Evolutionary conservation across 306 rosid species (phyloP).

Genomic region (Myrica gale): DNA sequence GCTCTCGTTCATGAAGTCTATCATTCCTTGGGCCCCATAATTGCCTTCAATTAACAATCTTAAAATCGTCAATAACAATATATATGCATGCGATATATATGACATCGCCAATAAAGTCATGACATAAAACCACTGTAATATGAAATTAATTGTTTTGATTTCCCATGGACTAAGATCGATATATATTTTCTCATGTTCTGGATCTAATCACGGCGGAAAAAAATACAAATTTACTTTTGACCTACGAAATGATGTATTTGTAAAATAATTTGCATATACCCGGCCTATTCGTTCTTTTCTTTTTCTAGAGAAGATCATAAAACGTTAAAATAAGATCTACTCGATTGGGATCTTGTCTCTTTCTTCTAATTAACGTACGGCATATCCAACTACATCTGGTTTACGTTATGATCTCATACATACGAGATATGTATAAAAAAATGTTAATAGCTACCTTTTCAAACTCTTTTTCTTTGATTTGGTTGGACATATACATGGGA

Average conservation of each 20-base stretch:
- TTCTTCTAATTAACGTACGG: background rate
- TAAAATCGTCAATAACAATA: background rate
- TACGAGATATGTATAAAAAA: background rate
- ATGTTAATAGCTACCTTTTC: background rate
- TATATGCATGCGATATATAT: background rate
- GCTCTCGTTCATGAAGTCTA: conserved; percentile 98
- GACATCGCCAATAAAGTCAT: background rate
- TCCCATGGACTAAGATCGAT: background rate
- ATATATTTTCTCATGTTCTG: background rate
- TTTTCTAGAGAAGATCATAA: background rate
- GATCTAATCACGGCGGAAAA: conserved; percentile 3
- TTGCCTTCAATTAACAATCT: conserved; percentile 51
- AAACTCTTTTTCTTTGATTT: background rate
- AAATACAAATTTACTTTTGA: background rate
- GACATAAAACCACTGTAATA: background rate
- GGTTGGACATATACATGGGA: background rate
- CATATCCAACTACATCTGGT: background rate
- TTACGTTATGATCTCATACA: background rate
- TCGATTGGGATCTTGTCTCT: background rate
- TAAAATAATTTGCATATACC: background rate
- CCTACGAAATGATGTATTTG: background rate
- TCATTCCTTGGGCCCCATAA: conserved; percentile 97
- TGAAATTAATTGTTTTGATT: background rate
- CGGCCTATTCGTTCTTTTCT: background rate
- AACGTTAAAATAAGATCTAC: background rate